Evolutionary conservation across 257 asterid species (phyloP), one percentile per base, ranked within the genome.

Genomic region (Galeopsis tetrahit): DNA sequence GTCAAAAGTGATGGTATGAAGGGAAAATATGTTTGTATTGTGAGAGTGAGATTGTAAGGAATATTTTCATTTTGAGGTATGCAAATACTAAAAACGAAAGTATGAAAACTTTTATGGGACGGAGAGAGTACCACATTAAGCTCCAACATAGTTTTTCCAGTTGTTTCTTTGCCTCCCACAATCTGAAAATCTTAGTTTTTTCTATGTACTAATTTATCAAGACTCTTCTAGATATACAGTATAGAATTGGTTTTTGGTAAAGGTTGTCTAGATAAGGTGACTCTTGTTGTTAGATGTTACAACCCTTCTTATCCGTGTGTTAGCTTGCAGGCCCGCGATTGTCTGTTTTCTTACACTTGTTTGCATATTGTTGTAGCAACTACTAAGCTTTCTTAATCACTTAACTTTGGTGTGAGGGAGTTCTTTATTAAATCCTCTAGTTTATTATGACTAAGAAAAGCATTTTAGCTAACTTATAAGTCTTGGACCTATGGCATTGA

Each of bases 401-500:
- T 70, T 32, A 40, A 55, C 46, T 7, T 63, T 46, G 51, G 38
- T 57, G 43, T 17, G 0, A 40, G 21, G 44, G 69, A 46, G 49
- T 2, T 49, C 15, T 11, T 28, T 8, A 5, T 13, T 8, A 52
- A 15, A 52, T 49, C 13, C 44, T 44, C 55, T 17, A 43, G 34
- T 65, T 9, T 1, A 21, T 21, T 32, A 28, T 44, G 36, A 49
- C 55, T 43, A 52, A 32, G 17, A 34, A 56, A 42, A 34, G 10
- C 3, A 13, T 42, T 39, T 53, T 46, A 36, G 60, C 59, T 21
- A 10, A 39, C 57, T 63, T 46, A 13, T n/a, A 55, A 10, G 11
- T 57, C 49, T 42, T 71, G 43, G 59, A 55, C 43, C 46, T 17
- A 14, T 4, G 9, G n/a, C n/a, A 42, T 46, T 66, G 63, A 32